Conservation (phyloP, 805 yeast species). For the Lipomyces orientalis region DNA sequence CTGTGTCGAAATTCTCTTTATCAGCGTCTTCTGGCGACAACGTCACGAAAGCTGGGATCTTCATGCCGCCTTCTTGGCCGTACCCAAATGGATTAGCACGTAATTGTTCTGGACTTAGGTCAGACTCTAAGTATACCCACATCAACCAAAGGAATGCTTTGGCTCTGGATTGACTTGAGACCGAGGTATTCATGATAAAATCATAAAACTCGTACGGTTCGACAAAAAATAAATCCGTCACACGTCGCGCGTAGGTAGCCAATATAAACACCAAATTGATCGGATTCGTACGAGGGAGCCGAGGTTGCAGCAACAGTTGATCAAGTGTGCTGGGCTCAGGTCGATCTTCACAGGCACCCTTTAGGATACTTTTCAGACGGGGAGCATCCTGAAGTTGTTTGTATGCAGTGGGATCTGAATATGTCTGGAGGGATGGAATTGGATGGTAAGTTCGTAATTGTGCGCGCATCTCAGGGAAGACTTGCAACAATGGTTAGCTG, state of each 20-base stretch:
- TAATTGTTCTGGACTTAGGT: conserved; percentile 58
- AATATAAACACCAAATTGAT: conserved; percentile 77
- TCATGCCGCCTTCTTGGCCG: conserved; percentile 46
- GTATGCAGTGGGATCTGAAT: conserved; percentile 59
- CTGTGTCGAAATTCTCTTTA: conserved; percentile 53
- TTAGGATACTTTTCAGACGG: conserved; percentile 83
- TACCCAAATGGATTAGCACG: conserved; percentile 62
- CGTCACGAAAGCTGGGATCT: conserved; percentile 49
- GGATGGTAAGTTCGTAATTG: conserved; percentile 92
- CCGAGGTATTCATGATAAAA: conserved; percentile 66
- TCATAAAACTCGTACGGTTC: conserved; percentile 65
- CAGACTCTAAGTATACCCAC: conserved; percentile 80
- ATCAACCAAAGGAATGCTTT: conserved; percentile 80
- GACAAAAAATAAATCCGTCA: conserved; percentile 51
- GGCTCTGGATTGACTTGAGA: conserved; percentile 70
- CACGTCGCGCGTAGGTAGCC: conserved; percentile 63
- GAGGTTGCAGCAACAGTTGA: conserved; percentile 50
- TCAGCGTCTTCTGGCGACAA: conserved; percentile 43
- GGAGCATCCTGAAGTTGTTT: conserved; percentile 95
- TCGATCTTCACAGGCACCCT: conserved; percentile 80
- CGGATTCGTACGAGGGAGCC: conserved; percentile 61
- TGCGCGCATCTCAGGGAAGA: conserved; percentile 94
- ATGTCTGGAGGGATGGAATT: conserved; percentile 84
- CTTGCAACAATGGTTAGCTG: conserved; percentile 6
- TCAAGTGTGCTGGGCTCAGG: conserved; percentile 55